Base-by-base conservation (phyloP, 2,329 filamentous ascomycete species). In the Scolecobasidium constrictum region DNA sequence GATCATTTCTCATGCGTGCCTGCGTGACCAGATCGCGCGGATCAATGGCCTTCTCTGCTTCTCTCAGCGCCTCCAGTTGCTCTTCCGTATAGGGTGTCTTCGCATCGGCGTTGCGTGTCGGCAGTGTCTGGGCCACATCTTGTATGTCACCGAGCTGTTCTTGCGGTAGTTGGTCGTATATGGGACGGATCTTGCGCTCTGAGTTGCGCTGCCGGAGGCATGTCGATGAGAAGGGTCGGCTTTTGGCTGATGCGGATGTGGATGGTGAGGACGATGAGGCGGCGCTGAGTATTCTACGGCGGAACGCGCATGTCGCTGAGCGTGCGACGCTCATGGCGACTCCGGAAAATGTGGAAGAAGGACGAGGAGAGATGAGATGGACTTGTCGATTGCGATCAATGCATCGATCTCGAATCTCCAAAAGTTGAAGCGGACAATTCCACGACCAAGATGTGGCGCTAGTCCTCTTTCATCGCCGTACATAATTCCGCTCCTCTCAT, bases 61-160 rank as follows among this genome's bases (percentile, higher is more conserved):
- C 83, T 63, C 83, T 72, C 57, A 96, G 78, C 45, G 87, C 86
- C 44, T 77, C 78, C 52, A 93, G 71, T 66, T 96, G 90, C 58
- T 82, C 77, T 13, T 80, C 72, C 0, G 86, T 84, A 68, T 94
- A 96, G 33, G 71, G 63, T 12, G 77, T 78, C 65, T 87, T 92
- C 15, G n/a, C 42, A 16, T 21, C 20, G 13, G 31, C 33, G 16
- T 39, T 38, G 31, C 36, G 33, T n/a, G 35, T 26, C 9, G 12
- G 34, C 7, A 36, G 34, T 11, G 16, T 36, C 34, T 36, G 7
- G 7, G 34, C 11, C 13, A 33, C 21, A 23, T 38, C 42, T 5
- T 39, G 18, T 20, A 42, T 40, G 15, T 26, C 35, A 22, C n/a
- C 15, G 15, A 44, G 20, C 38, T 44, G 17, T 18, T 38, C 35